Evolutionary conservation across 176 grass and related monocot species (phyloP).

Genomic region (Rhynchospora pubera): DNA sequence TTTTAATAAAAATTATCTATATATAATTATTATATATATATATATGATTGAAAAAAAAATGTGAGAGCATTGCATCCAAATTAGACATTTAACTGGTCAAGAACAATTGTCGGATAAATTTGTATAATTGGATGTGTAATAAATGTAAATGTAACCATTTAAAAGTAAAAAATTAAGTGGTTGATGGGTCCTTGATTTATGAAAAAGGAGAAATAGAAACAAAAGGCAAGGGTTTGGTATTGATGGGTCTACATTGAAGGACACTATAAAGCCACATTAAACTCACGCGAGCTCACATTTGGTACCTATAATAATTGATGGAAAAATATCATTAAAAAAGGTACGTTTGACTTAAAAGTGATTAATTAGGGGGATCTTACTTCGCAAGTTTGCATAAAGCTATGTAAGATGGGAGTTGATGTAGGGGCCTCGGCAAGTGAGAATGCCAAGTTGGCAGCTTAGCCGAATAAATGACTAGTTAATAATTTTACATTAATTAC

Average conservation of each 20-base stretch:
- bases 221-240: not conserved
- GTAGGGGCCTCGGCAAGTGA: not conserved
- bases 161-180: not conserved
- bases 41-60: no score
- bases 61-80: no score
- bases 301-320: not conserved
- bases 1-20: no score
- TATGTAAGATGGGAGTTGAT: no score
- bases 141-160: not conserved
- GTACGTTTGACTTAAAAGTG: not conserved
- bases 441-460: not conserved
- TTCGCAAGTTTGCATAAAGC: no score
- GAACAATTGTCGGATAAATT: not conserved
- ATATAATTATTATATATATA: no score
- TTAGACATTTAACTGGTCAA: no score
- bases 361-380: no score
- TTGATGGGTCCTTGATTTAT: not conserved
- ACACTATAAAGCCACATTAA: constrained; percentile 5
- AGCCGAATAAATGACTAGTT: not conserved
- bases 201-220: not conserved
- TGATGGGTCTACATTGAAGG: not conserved
- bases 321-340: not conserved
- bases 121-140: not conserved
- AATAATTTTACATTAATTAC: not conserved
- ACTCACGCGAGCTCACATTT: not conserved